Conservation (phyloP, 139 green algal species). For the Chlamydomonas applanata region DNA sequence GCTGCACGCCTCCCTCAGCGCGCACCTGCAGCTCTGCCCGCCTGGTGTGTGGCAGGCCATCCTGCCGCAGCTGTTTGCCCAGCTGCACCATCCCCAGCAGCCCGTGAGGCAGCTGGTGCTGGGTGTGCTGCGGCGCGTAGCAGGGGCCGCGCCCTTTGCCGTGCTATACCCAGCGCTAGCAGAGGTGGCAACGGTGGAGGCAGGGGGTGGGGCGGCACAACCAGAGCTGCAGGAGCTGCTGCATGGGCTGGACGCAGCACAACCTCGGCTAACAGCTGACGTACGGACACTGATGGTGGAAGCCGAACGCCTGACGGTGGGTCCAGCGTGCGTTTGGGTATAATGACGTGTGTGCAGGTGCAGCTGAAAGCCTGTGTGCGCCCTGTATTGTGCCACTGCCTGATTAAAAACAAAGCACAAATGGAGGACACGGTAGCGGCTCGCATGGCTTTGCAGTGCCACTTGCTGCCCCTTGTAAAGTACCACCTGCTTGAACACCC, state of each 20-base stretch:
- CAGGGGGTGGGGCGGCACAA: neutral
- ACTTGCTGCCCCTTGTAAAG: too few species aligned
- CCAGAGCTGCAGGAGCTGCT: conserved; percentile 34
- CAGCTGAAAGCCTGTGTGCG: too few species aligned
- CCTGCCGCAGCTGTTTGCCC: conserved; percentile 59
- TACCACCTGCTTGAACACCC: too few species aligned
- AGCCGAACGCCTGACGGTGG: conserved; percentile 42
- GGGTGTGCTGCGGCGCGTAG: conserved; percentile 34
- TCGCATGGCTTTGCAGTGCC: too few species aligned
- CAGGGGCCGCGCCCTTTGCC: conserved; percentile 36
- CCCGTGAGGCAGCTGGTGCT: conserved; percentile 26
- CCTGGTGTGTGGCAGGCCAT: conserved; percentile 46
- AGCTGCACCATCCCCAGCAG: conserved; percentile 35
- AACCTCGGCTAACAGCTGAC: conserved; percentile 34
- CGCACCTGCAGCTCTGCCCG: conserved; percentile 31
- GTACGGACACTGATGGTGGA: conserved; percentile 32
- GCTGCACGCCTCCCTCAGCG: conserved; percentile 24
- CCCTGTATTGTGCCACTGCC: neutral
- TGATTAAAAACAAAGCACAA: too few species aligned
- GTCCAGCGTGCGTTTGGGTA: neutral
- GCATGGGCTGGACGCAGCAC: conserved; percentile 17
- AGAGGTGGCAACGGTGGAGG: conserved; percentile 10
- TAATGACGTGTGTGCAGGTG: too few species aligned
- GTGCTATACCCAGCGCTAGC: conserved; percentile 64
- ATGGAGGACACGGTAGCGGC: too few species aligned